Conservation (phyloP, 225 moss, liverwort and hornwort species). For the Climacium dendroides region DNA sequence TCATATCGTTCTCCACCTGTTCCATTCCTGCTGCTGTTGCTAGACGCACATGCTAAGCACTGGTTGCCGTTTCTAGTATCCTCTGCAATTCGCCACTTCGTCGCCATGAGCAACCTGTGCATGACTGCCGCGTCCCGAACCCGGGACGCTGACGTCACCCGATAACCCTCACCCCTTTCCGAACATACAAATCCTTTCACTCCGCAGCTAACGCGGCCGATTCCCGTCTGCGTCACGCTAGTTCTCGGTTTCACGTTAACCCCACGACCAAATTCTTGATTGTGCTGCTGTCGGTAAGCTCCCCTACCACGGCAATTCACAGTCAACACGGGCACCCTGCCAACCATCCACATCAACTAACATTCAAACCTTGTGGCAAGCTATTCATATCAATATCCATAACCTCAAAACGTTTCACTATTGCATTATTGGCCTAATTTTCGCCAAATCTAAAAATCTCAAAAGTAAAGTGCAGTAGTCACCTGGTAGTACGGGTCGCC, state of each 20-base stretch:
- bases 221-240: background rate
- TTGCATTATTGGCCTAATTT: background rate
- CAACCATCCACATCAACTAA: background rate
- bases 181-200: background rate
- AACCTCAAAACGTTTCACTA: background rate
- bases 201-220: background rate
- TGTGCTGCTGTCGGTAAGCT: background rate
- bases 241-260: background rate
- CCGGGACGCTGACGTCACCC: background rate
- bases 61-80: too few species aligned
- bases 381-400: background rate
- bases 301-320: background rate
- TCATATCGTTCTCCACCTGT: background rate
- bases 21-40: background rate
- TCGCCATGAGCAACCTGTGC: constrained; percentile 11
- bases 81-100: too few species aligned
- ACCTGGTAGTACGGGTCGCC: background rate
- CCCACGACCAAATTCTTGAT: background rate
- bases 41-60: constrained; percentile 21
- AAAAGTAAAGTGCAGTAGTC: too few species aligned
- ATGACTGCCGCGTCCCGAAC: background rate
- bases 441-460: background rate
- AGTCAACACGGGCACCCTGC: background rate
- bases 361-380: background rate
- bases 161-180: background rate